Conservation (phyloP, 2,329 filamentous ascomycete genomes). For the Diaporthe nobilis region DNA sequence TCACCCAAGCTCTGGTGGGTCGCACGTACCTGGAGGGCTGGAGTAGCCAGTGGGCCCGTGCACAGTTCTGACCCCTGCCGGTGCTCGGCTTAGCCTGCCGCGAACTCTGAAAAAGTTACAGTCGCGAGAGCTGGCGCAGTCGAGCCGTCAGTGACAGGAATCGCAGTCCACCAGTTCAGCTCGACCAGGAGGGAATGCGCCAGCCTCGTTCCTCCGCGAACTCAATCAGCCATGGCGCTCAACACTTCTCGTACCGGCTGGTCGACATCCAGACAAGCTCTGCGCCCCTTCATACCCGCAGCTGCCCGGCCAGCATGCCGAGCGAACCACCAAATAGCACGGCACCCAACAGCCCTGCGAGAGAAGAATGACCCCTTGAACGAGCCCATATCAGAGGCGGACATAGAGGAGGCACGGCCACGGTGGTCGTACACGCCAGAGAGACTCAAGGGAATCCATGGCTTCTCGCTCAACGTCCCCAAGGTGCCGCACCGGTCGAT, state of each 20-base stretch:
- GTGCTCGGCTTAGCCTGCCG: conserved; percentile 12
- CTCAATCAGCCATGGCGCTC: conserved; percentile 50
- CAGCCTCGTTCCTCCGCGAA: conserved; percentile 21
- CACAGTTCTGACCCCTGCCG: not conserved
- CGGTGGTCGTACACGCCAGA: conserved; percentile 81
- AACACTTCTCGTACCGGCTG: conserved; percentile 52
- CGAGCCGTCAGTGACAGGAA: conserved; percentile 15
- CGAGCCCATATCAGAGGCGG: conserved; percentile 37
- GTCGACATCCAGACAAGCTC: conserved; percentile 51
- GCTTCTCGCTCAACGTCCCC: conserved; percentile 71
- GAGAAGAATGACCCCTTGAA: conserved; percentile 41
- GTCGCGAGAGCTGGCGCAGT: conserved; percentile 15
- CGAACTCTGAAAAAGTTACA: conserved; percentile 41
- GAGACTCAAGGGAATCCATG: conserved; percentile 74
- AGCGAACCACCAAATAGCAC: conserved; percentile 34
- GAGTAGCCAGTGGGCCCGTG: conserved; percentile 6
- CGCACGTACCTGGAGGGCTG: not conserved
- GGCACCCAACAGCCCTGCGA: conserved; percentile 35
- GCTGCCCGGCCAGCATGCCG: conserved; percentile 33
- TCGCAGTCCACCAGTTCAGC: not conserved
- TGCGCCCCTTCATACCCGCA: conserved; percentile 48
- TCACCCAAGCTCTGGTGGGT: conserved; percentile 28
- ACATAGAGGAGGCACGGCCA: conserved; percentile 55
- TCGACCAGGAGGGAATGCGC: conserved; percentile 38
- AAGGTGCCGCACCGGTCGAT: conserved; percentile 66